Base-by-base conservation (phyloP, 2,329 filamentous ascomycete species). In the Thelonectria rubi region DNA sequence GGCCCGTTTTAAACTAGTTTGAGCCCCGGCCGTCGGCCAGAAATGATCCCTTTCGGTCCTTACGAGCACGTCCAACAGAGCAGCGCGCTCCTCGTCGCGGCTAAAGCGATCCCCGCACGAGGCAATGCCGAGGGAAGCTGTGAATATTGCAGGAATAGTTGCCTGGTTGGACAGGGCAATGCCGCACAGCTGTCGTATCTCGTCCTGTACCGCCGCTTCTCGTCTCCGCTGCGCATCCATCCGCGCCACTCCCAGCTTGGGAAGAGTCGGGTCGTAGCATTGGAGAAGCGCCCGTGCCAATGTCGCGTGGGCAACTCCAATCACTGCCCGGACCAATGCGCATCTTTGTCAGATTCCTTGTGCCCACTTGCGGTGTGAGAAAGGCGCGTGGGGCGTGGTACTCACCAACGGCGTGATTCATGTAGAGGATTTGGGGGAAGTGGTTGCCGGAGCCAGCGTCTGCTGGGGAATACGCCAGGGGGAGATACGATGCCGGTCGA, bases 291-390 rank as follows among this genome's bases (percentile, higher is more conserved):
- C 81, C 42, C 81, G 79, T 0, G 85, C 84, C 3, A 89, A 78
- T 58, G 87, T 82, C 65, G 86, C 82, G 70, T 89, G 86, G 55
- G 87, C 86, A 15, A 86, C 77, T 0, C 86, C 87, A 9, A 86
- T 84, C 5, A 87, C 85, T 84, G n/a, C n/a, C n/a, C n/a, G 58
- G 11, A 10, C 11, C 3, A 1, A 21, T 5, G 58, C 21, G 56
- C 51, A 7, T 52, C 17, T 17, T 24, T 10, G 34, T 53, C 21
- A 37, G 26, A 20, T 17, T 24, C 1, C 2, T n/a, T 40, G 0
- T 1, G 4, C 9, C 4, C 5, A 48, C 21, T 32, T 39, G n/a
- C 15, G 39, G 17, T 17, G 26, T 42, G 39, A 17, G 5, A 14
- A 2, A 30, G 7, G 26, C 20, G 21, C 37, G 37, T 12, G 24